Percentiles rank a stretch among this genome's conserved stretches.
phyloP scores from a whole-genome alignment of 192 early-diverging fungal species.

The Backusella mclennaniae region DNA sequence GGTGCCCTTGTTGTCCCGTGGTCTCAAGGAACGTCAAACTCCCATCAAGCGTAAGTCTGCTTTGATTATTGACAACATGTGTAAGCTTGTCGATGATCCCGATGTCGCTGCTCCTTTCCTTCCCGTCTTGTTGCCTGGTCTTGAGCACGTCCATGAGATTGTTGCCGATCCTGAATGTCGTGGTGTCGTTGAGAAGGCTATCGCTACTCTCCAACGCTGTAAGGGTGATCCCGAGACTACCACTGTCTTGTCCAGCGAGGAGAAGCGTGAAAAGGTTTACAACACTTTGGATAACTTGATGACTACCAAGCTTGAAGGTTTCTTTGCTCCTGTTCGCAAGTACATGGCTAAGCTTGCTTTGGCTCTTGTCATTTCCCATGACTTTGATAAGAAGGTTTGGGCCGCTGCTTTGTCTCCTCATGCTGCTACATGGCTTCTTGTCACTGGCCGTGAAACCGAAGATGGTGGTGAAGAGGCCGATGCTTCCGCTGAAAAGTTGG shows the following conservation, averaged over 20 bases:
- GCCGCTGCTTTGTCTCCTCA: conserved; percentile 55
- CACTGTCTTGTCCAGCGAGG: conserved; percentile 43
- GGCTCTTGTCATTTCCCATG: conserved; percentile 58
- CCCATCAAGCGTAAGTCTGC: conserved; percentile 74
- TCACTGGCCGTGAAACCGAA: conserved; percentile 25
- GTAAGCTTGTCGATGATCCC: conserved; percentile 84
- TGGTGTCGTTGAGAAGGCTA: conserved; percentile 62
- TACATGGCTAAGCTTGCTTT: conserved; percentile 62
- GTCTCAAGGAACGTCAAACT: conserved; percentile 64
- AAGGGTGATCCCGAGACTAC: conserved; percentile 45
- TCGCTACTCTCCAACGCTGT: conserved; percentile 64
- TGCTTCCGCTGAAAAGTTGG: conserved; percentile 52
- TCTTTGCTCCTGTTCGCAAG: conserved; percentile 47
- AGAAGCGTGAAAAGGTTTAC: conserved; percentile 46
- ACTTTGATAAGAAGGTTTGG: conserved; percentile 67
- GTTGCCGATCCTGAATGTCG: conserved; percentile 79
- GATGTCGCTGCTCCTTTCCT: conserved; percentile 78
- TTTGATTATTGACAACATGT: conserved; percentile 91
- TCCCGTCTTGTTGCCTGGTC: conserved; percentile 71
- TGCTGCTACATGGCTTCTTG: conserved; percentile 49
- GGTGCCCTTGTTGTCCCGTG: conserved; percentile 74
- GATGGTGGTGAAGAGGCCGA: conserved; percentile 35
- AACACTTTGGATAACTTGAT: conserved; percentile 52
- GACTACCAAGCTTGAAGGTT: conserved; percentile 51
- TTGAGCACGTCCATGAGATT: conserved; percentile 75